Percentiles rank a stretch among this genome's conserved stretches.
These are phyloP conservation scores for Barnettozyma vustinii DNA, from an alignment of 805 yeast genomes.

Conservation along the genomic window DNA sequence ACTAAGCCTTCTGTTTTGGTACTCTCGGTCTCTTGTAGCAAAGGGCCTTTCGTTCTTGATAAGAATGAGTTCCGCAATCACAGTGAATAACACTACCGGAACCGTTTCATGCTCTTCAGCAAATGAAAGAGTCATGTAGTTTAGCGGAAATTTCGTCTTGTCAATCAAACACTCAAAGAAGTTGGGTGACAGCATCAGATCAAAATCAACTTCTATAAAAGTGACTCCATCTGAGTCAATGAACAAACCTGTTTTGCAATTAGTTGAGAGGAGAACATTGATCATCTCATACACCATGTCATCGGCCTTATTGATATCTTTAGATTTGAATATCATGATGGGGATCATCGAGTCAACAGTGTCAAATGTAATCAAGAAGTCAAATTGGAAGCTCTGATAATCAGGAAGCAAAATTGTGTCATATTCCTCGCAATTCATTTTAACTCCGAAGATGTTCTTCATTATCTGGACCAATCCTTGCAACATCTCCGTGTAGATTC, in stretches of 20 bases:
- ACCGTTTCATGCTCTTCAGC: not conserved
- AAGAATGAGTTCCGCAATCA: not conserved
- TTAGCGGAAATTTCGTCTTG: not conserved
- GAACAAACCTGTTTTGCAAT: not conserved
- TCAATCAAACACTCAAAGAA: not conserved
- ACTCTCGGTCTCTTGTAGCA: not conserved
- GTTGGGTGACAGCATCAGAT: not conserved
- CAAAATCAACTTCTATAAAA: not conserved
- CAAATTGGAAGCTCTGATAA: not conserved
- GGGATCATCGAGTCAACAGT: not conserved
- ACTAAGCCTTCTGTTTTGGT: not conserved
- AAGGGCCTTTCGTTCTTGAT: not conserved
- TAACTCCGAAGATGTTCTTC: not conserved
- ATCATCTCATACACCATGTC: not conserved
- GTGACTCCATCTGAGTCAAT: not conserved
- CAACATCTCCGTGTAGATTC: not conserved
- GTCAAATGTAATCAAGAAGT: not conserved
- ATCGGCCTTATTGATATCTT: not conserved
- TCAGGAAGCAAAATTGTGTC: not conserved
- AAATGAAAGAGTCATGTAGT: not conserved
- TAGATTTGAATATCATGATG: not conserved
- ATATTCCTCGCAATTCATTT: not conserved
- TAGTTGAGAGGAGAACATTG: not conserved
- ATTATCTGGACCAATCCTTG: not conserved
- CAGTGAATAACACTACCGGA: not conserved